Conservation (phyloP, 1,139 yeast genomes). For the Saccharomyces hybrid region DNA sequence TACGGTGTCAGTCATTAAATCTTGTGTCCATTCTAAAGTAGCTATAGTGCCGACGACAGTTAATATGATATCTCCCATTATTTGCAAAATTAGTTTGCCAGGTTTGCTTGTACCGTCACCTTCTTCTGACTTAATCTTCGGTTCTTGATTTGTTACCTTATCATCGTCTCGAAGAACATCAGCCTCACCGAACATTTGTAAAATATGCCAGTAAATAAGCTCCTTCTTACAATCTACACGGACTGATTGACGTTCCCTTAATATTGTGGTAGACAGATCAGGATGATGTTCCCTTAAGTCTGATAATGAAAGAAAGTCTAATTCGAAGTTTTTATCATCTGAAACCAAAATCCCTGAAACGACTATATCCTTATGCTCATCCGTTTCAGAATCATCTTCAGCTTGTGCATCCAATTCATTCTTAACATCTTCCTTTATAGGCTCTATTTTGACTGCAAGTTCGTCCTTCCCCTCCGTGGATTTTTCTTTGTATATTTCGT, state of each 20-base stretch:
- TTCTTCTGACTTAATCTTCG: slow-evolving; percentile 29
- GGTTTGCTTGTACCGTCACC: slow-evolving; percentile 5
- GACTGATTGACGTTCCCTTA: slow-evolving; percentile 72
- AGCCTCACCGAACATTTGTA: slow-evolving; percentile 90
- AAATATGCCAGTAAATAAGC: slow-evolving; percentile 77
- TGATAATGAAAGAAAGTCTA: slow-evolving; percentile 70
- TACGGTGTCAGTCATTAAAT: slow-evolving; percentile 80
- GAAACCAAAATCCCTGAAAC: slow-evolving; percentile 87
- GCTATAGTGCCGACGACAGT: slow-evolving; percentile 46
- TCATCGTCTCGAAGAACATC: slow-evolving; percentile 57
- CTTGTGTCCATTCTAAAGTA: slow-evolving; percentile 85
- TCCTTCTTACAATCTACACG: slow-evolving; percentile 75
- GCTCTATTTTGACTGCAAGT: slow-evolving; percentile 1
- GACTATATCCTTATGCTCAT: slow-evolving; percentile 30
- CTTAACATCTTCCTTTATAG: slow-evolving; percentile 5
- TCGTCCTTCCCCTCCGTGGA: slow-evolving; percentile 1
- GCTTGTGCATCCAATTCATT: slow-evolving; percentile 6
- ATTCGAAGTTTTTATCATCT: slow-evolving; percentile 66
- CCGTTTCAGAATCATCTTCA: slow-evolving; percentile 10
- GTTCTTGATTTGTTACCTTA: slow-evolving; percentile 19
- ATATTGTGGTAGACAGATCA: slow-evolving; percentile 75
- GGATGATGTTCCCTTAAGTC: slow-evolving; percentile 81
- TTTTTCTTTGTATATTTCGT: slow-evolving; percentile 33
- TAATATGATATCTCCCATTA: slow-evolving; percentile 49
- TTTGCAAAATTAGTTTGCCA: slow-evolving; percentile 36